phyloP scores from a whole-genome alignment of 2,329 filamentous ascomycete species.

The Sarocladium oryzae region DNA sequence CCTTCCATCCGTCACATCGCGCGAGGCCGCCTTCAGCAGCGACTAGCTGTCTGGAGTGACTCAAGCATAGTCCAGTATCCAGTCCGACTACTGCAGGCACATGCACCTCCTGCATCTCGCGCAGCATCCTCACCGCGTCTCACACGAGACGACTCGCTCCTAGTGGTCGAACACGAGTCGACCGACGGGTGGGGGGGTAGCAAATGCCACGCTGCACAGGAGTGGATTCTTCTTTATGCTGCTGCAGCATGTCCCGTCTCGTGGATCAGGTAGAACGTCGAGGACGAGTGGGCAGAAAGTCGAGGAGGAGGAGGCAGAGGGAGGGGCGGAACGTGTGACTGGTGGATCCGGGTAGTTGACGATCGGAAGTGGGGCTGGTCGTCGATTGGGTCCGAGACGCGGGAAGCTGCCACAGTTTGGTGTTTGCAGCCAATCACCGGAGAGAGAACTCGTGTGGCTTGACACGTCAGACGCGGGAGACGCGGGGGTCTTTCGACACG shows the following conservation, averaged over 20 bases:
- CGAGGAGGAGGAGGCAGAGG: neutral
- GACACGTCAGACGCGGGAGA: constrained; percentile 7
- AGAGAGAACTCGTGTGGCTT: neutral
- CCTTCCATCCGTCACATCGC: neutral
- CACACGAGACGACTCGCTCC: constrained; percentile 6
- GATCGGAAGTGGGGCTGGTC: constrained; percentile 1
- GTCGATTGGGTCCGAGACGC: constrained; percentile 4
- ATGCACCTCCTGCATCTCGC: constrained; percentile 5
- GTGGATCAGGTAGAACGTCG: neutral
- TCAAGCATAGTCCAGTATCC: too few relatives aligned
- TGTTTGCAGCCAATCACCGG: neutral
- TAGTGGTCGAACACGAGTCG: neutral
- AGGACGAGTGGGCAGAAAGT: neutral
- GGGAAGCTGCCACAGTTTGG: constrained; percentile 1
- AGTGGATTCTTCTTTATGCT: too few relatives aligned
- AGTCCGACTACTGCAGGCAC: constrained; percentile 8
- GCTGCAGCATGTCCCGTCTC: neutral
- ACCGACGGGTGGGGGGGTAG: too few relatives aligned
- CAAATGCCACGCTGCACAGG: neutral
- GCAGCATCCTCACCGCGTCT: constrained; percentile 2
- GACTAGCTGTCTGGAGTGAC: too few relatives aligned
- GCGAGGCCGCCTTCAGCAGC: too few relatives aligned
- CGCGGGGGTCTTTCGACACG: neutral
- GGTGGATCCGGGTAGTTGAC: neutral
- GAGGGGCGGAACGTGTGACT: neutral